Evolutionary conservation across 73 alveolate genomes (phyloP).

Genomic region (Paramecium biaurelia): DNA sequence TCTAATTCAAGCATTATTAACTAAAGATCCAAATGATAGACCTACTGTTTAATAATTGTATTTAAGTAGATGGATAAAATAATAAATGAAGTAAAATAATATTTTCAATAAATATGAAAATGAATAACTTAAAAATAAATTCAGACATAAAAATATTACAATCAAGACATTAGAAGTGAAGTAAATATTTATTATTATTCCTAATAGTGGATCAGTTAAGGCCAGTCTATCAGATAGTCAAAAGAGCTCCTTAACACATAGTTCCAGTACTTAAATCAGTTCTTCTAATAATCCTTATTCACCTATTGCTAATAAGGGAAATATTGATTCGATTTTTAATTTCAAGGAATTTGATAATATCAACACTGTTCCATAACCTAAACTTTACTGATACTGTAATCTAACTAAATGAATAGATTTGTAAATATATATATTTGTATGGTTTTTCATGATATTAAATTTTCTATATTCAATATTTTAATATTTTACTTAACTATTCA

Average conservation of each 20-base stretch:
- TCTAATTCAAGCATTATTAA: not conserved
- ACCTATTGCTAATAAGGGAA: not conserved
- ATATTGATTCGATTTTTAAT: not conserved
- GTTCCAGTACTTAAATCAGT: not conserved
- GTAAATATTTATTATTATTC: not conserved
- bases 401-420: not conserved
- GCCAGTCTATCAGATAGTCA: not conserved
- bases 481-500: not conserved
- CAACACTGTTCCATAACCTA: not conserved
- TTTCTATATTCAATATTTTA: not conserved
- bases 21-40: not conserved
- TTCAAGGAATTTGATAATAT: not conserved
- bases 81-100: not conserved
- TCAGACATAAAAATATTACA: not conserved
- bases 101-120: constrained; percentile 36
- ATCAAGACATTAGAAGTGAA: not conserved
- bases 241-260: not conserved
- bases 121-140: not conserved
- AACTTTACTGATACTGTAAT: not conserved
- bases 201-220: not conserved
- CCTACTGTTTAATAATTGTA: constrained; percentile 10
- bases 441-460: not conserved
- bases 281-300: not conserved
- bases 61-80: constrained; percentile 9
- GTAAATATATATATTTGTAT: not conserved